Base-by-base conservation (phyloP, 2,329 filamentous ascomycete species). In the Periconia digitata region DNA sequence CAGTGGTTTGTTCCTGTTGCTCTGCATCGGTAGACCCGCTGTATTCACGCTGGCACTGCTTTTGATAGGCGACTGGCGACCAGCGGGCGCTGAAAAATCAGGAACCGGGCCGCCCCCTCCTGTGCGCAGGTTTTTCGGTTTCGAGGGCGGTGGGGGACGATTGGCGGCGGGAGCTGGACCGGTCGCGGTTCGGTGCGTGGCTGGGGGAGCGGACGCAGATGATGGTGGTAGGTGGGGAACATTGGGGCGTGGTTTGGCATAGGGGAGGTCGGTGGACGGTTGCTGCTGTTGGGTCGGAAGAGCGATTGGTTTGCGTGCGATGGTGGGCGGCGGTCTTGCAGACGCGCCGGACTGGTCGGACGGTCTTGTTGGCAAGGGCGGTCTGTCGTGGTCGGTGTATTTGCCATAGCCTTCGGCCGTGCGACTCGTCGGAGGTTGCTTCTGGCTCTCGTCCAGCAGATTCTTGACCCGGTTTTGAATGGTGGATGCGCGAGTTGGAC, bases 401-500 rank as follows among this genome's bases (percentile, higher is more conserved):
- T 86, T 86, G 7, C 94, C 94, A 67, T 97, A 97, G 0, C 92
- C 92, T 55, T 92, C 86, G 1, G 92, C 92, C 0, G 90, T 96
- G 56, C 85, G 84, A 22, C 83, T 80, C 13, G 75, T 73, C 1
- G 79, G 67, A 1, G 78, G 73, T 5, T 83, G 77, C 44, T 70
- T 71, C 46, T 58, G 61, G 35, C 87, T 90, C 63, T 96, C 92
- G 51, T 85, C 86, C 15, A 99, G 76, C 42, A 97, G 77, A 42
- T 84, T 90, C 74, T 95, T 89, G 46, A 99, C 90, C 55, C 92
- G 86, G 64, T 89, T 91, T 68, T 97, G 91, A 60, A 99, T 99
- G 21, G 86, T 89, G n/a, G 85, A 82, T 16, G 91, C 90, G 36
- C 85, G 79, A 13, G 83, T 83, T 15, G 74, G 75, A 16, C 68